Conservation (phyloP, 2,329 filamentous ascomycete species). For the Geosmithia putterillii region DNA sequence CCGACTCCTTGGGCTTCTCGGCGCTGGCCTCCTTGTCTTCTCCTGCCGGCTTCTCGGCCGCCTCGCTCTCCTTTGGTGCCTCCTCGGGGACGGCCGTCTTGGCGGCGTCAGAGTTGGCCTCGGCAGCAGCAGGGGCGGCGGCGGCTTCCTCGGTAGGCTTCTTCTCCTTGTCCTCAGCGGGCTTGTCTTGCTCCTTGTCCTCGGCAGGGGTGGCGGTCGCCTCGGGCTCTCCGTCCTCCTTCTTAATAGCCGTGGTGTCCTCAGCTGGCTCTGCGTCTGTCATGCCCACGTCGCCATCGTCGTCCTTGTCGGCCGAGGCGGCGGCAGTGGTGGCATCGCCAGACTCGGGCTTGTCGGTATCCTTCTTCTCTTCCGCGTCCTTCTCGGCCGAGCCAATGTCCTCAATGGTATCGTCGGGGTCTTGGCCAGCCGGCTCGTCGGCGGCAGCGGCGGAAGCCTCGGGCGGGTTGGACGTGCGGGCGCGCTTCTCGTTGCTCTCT, state of each 20-base stretch:
- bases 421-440: conserved; percentile 18
- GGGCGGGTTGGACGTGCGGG: conserved; percentile 14
- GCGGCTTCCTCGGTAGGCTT: conserved; percentile 4
- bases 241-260: conserved; percentile 22
- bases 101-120: background rate
- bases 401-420: conserved; percentile 29
- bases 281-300: conserved; percentile 41
- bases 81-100: conserved; percentile 7
- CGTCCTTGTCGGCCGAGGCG: conserved; percentile 23
- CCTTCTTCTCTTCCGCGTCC: conserved; percentile 6
- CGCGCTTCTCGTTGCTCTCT: conserved; percentile 9
- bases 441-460: conserved; percentile 10
- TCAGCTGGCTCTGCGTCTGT: conserved; percentile 20
- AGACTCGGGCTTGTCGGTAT: conserved; percentile 3
- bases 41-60: conserved; percentile 7
- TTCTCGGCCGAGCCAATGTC: conserved; percentile 22
- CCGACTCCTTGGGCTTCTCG: conserved; percentile 1
- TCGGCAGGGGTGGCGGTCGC: conserved; percentile 16
- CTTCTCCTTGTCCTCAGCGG: conserved; percentile 4
- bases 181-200: conserved; percentile 10
- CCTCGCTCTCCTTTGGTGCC: conserved; percentile 8
- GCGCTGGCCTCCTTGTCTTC: conserved; percentile 8
- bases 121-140: too few species aligned
- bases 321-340: conserved; percentile 4
- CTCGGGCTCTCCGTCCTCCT: conserved; percentile 23